phyloP scores from a whole-genome alignment of 371 early-diverging fungal genomes.

The Basidiobolus meristosporus region DNA sequence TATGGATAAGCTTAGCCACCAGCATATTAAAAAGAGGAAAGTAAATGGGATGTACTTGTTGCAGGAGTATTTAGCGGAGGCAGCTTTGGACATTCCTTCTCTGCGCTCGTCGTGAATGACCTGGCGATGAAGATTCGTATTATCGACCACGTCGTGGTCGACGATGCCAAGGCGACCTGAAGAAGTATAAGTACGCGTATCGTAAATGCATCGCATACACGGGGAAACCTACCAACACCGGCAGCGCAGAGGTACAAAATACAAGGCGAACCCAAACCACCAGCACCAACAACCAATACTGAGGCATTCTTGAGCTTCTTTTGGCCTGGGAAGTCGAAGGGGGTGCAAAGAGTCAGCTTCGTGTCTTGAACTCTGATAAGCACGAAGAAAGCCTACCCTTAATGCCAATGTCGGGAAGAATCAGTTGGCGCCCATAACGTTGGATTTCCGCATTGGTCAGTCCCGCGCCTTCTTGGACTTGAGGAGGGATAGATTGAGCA shows the following conservation, averaged over 20 bases:
- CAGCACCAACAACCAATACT: constrained; percentile 89
- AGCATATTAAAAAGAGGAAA: too few species aligned
- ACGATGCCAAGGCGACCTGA: constrained; percentile 72
- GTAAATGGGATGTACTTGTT: constrained; percentile 20
- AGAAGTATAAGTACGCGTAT: not conserved
- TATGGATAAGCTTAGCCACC: constrained; percentile 1
- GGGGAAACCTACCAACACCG: constrained; percentile 58
- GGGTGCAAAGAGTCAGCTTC: not conserved
- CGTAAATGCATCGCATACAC: too few species aligned
- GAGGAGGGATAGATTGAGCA: too few species aligned
- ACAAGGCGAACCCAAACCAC: constrained; percentile 91
- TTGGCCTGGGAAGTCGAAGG: too few species aligned
- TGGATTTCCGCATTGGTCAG: constrained; percentile 46
- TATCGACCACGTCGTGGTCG: constrained; percentile 90
- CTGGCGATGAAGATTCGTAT: constrained; percentile 93
- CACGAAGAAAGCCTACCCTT: too few species aligned
- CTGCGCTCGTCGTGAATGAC: constrained; percentile 71
- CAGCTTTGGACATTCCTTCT: constrained; percentile 61
- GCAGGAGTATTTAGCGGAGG: constrained; percentile 49
- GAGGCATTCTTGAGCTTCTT: constrained; percentile 46
- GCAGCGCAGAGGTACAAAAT: constrained; percentile 82
- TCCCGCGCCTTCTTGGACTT: too few species aligned
- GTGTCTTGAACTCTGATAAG: not conserved
- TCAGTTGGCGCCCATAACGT: constrained; percentile 86
- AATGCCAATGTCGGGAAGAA: constrained; percentile 71